phyloP scores from a whole-genome alignment of 441 rosid species.

The Aquilaria agallochum region DNA sequence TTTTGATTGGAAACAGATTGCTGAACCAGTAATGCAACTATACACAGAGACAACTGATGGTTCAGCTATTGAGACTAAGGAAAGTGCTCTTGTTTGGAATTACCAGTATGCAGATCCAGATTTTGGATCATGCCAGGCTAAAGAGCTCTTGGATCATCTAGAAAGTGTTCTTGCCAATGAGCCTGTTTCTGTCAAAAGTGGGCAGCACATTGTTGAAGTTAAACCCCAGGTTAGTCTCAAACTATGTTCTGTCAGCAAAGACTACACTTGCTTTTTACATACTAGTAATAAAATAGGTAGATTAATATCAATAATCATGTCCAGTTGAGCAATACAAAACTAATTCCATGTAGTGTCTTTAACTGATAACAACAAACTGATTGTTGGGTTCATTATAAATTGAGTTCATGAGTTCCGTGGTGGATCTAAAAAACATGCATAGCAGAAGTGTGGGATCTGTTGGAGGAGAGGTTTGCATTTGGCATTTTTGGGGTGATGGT shows the following conservation, averaged over 20 bases:
- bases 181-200: constrained; percentile 85
- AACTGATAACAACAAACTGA: no score
- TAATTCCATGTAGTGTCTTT: no score
- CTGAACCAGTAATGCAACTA: constrained; percentile 85
- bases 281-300: background rate
- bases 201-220: constrained; percentile 82
- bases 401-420: no score
- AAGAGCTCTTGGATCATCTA: constrained; percentile 87
- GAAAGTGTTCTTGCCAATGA: constrained; percentile 90
- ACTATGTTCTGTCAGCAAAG: background rate
- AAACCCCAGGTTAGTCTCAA: constrained; percentile 76
- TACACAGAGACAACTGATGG: constrained; percentile 96
- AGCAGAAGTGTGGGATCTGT: no score
- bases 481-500: no score
- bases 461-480: no score
- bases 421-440: no score
- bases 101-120: constrained; percentile 85
- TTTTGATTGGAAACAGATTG: constrained; percentile 87
- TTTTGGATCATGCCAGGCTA: constrained; percentile 93
- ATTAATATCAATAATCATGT: no score
- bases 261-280: background rate
- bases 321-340: no score
- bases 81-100: constrained; percentile 83
- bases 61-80: constrained; percentile 80
- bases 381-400: no score